Conservation (phyloP, 2,329 filamentous ascomycete species). For the Whalleya microplaca region DNA sequence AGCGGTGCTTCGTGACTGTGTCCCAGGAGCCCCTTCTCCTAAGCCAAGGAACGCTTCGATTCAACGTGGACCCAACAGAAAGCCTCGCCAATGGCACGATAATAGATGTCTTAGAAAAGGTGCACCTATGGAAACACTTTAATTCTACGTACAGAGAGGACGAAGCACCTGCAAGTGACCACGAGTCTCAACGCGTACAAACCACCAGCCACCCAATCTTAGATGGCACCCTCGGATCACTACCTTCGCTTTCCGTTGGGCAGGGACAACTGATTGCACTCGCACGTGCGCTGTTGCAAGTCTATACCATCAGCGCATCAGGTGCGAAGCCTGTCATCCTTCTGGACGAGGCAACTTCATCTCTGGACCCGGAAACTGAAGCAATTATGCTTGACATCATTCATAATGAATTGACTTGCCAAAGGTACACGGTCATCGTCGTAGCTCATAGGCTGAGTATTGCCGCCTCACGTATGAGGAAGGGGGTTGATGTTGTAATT, state of each 20-base stretch:
- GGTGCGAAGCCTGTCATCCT: conserved; percentile 37
- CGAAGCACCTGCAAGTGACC: too few relatives aligned
- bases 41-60: conserved; percentile 33
- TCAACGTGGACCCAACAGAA: conserved; percentile 34
- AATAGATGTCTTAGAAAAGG: conserved; percentile 17
- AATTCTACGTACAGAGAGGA: too few relatives aligned
- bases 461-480: conserved; percentile 27
- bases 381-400: conserved; percentile 37
- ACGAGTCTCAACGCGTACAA: too few relatives aligned
- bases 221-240: conserved; percentile 29
- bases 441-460: conserved; percentile 40
- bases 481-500: conserved; percentile 33
- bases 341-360: conserved; percentile 39
- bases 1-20: conserved; percentile 37
- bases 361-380: conserved; percentile 40
- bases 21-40: conserved; percentile 37
- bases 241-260: conserved; percentile 38
- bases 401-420: conserved; percentile 32
- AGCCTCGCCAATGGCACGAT: conserved; percentile 26
- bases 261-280: conserved; percentile 40
- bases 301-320: conserved; percentile 4
- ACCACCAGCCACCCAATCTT: conserved; percentile 23
- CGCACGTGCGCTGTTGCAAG: conserved; percentile 35
- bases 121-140: conserved; percentile 24
- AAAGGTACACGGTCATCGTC: conserved; percentile 39